Base-by-base conservation (phyloP, 2,329 filamentous ascomycete genomes). In the Endocalyx cinctus region DNA sequence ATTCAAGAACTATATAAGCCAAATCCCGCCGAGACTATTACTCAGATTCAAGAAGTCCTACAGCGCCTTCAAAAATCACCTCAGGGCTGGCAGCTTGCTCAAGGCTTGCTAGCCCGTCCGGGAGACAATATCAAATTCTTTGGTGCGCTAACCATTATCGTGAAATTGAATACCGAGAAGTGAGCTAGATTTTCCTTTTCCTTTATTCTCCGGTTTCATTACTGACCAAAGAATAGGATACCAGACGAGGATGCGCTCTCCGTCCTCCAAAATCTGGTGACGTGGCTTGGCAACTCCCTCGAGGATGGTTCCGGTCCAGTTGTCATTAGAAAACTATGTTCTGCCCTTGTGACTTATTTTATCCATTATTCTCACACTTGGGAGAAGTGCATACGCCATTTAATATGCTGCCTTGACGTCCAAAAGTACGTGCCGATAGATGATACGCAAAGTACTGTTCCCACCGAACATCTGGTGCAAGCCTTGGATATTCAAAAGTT, bases 91-190 rank as follows among this genome's bases (percentile, higher is more conserved):
- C 73, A 84, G 35, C 72, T 96, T 28, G 88, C 87, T 14, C 81
- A 90, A 52, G 77, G 78, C 32, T 69, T 97, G 11, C 67, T 96
- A 10, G 67, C 67, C 31, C 79, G 77, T 40, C 65, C 74, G 15
- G 79, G 86, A 46, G 75, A 84, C 40, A 82, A 89, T 50, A 78
- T 92, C 46, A 83, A 84, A 44, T 97, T 97, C 62, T 95, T 94
- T 55, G 92, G 87, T 11, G 90, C 89, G 18, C 71, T 96, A 38
- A 97, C 90, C 0, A 83, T 96, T 46, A 94, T 87, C 31, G 79
- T 97, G 49, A 98, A 97, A 63, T 77, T 97, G 38, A 96, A 97
- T 56, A 83, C 82, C n/a, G 87, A 92, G 54, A 87, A 81, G 83
- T 84, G 64, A 43, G 68, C 51, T 10, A 38, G 14, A 12, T 17